Percentiles rank a stretch among this genome's conserved stretches.
phyloP scores from a whole-genome alignment of 441 rosid species.

The Macaranga tanarius region DNA sequence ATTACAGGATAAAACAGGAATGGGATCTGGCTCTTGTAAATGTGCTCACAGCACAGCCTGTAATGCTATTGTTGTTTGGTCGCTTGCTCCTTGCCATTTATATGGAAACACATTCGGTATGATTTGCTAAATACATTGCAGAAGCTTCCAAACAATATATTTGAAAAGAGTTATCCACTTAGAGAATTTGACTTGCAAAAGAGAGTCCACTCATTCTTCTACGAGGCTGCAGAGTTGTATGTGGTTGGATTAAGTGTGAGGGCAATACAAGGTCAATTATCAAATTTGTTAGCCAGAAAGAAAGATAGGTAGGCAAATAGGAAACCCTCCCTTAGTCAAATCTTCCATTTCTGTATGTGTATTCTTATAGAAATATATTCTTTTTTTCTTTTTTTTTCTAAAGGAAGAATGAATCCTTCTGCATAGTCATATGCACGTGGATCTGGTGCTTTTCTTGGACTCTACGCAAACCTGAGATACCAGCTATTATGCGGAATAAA shows the following conservation, averaged over 20 bases:
- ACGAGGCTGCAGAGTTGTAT: slow-evolving; percentile 84
- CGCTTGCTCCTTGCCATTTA: slow-evolving; percentile 92
- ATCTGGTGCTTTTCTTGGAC: slow-evolving; percentile 91
- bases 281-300: slow-evolving; percentile 62
- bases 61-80: slow-evolving; percentile 87
- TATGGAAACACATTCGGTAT: slow-evolving; percentile 85
- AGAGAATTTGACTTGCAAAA: slow-evolving; percentile 89
- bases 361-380: neutral
- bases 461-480: slow-evolving; percentile 83
- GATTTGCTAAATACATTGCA: slow-evolving; percentile 92
- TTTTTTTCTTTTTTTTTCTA: too few relatives aligned
- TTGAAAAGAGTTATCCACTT: slow-evolving; percentile 86
- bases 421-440: slow-evolving; percentile 46
- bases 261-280: slow-evolving; percentile 78
- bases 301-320: slow-evolving; percentile 59
- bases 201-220: slow-evolving; percentile 79
- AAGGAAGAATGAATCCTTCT: neutral
- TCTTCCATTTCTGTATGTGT: neutral
- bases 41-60: slow-evolving; percentile 83
- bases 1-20: slow-evolving; percentile 75
- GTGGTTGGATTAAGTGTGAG: slow-evolving; percentile 78
- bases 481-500: slow-evolving; percentile 86
- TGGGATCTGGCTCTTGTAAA: slow-evolving; percentile 96
- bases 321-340: neutral
- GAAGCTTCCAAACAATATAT: slow-evolving; percentile 93